Percentiles rank a stretch among this genome's conserved stretches.
phyloP scores from a whole-genome alignment of 139 green algal species.

The Chlamydomonas asymmetrica region DNA sequence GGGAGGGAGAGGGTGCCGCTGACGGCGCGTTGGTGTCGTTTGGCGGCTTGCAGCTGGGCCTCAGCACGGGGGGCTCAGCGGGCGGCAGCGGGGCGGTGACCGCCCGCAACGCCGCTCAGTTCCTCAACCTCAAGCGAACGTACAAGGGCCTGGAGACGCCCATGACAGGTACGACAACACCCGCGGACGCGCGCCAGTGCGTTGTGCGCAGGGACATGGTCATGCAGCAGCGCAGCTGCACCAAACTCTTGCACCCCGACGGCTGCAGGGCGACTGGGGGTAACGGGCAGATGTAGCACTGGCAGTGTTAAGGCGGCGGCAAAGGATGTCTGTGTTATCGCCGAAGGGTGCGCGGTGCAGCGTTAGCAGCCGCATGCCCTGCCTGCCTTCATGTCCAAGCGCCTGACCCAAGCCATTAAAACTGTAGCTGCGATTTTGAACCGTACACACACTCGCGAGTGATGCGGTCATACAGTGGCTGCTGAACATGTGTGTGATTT shows the following conservation, averaged over 20 bases:
- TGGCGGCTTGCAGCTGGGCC: slow-evolving; percentile 2
- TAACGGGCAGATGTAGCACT: background rate
- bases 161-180: slow-evolving; percentile 39
- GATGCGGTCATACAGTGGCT: background rate
- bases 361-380: too few relatives aligned
- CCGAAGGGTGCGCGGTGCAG: background rate
- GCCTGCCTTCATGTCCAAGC: too few relatives aligned
- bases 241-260: background rate
- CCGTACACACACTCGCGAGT: background rate
- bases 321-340: background rate
- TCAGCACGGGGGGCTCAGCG: slow-evolving; percentile 1
- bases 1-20: background rate
- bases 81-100: slow-evolving; percentile 19
- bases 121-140: slow-evolving; percentile 58
- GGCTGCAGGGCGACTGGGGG: too few relatives aligned
- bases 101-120: slow-evolving; percentile 65
- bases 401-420: too few relatives aligned
- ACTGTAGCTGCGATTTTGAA: too few relatives aligned
- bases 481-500: background rate
- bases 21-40: slow-evolving; percentile 11
- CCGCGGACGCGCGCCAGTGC: slow-evolving; percentile 23
- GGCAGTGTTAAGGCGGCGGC: background rate
- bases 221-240: background rate
- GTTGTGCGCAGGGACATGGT: slow-evolving; percentile 47
- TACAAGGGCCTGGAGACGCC: slow-evolving; percentile 80